A percentile compares a stretch with the other conserved stretches of the same genome.
Conservation (phyloP, 177 flowering plant species). For the Vitis hybrid region DNA sequence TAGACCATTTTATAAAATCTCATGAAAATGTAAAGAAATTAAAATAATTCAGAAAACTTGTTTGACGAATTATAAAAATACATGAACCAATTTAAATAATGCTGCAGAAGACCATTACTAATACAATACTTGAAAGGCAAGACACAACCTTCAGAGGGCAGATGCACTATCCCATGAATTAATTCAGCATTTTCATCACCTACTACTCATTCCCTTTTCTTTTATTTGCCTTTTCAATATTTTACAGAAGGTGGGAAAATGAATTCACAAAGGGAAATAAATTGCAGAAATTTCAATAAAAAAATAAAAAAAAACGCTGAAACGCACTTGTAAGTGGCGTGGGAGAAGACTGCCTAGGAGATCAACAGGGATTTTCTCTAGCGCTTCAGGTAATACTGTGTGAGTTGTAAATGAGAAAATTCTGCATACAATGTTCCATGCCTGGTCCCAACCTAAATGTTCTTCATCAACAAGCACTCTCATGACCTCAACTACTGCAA, state of each 20-base stretch:
- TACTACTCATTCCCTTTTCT: not conserved
- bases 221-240: not conserved
- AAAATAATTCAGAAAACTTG: not conserved
- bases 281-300: not conserved
- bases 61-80: not conserved
- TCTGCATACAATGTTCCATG: slow-evolving; percentile 48
- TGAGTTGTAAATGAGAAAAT: slow-evolving; percentile 57
- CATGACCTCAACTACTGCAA: slow-evolving; percentile 57
- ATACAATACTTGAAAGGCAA: not conserved
- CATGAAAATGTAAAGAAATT: not conserved
- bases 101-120: too few species aligned
- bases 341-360: slow-evolving; percentile 57
- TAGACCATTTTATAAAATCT: not conserved
- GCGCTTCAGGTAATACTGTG: slow-evolving; percentile 48
- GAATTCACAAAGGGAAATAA: not conserved
- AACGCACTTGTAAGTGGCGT: slow-evolving; percentile 54
- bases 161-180: not conserved
- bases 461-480: slow-evolving; percentile 61
- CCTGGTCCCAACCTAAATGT: slow-evolving; percentile 46
- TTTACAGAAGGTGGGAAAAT: not conserved
- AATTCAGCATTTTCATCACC: not conserved
- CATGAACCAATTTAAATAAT: too few species aligned
- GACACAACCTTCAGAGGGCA: not conserved
- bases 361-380: slow-evolving; percentile 58
- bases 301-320: not conserved